These are phyloP conservation scores for Geotrichum histeridarum DNA, from an alignment of 1,139 yeast species.

Conservation along the genomic window DNA sequence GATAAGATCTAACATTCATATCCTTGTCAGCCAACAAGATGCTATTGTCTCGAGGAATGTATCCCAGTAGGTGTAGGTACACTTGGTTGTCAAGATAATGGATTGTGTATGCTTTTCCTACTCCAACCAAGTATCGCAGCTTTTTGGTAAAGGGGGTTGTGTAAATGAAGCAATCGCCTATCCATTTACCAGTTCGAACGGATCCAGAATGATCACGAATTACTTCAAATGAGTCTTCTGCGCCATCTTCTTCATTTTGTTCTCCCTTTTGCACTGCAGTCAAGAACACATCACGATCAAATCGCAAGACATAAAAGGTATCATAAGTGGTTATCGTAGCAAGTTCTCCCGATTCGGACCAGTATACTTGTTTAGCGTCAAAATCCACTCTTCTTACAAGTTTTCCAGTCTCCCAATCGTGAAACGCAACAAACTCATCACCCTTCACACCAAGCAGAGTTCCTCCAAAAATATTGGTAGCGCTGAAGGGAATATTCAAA, in stretches of 20 bases:
- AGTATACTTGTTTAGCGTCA: slow-evolving; percentile 61
- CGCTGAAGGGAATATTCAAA: slow-evolving; percentile 53
- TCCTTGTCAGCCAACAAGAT: slow-evolving; percentile 89
- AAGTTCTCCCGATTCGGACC: slow-evolving; percentile 93
- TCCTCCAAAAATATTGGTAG: slow-evolving; percentile 83
- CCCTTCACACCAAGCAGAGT: slow-evolving; percentile 72
- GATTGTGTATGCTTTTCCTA: slow-evolving; percentile 85
- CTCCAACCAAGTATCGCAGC: slow-evolving; percentile 89
- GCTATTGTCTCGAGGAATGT: slow-evolving; percentile 81
- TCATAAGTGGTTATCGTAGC: slow-evolving; percentile 72
- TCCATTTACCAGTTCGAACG: slow-evolving; percentile 86
- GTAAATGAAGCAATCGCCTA: slow-evolving; percentile 93
- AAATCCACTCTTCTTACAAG: slow-evolving; percentile 81
- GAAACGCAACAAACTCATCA: slow-evolving; percentile 70
- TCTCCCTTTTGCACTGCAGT: slow-evolving; percentile 54
- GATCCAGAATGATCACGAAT: slow-evolving; percentile 75
- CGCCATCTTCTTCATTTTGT: slow-evolving; percentile 78
- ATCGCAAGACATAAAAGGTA: slow-evolving; percentile 75
- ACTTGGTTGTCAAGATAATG: slow-evolving; percentile 88
- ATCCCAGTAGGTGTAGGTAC: slow-evolving; percentile 76
- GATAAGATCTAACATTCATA: slow-evolving; percentile 75
- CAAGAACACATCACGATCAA: slow-evolving; percentile 60
- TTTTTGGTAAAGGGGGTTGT: slow-evolving; percentile 79
- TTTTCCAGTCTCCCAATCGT: slow-evolving; percentile 86
- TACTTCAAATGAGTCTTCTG: slow-evolving; percentile 79